Evolutionary conservation across 176 grass and related monocot species (phyloP).

Genomic region (Pharus latifolius): DNA sequence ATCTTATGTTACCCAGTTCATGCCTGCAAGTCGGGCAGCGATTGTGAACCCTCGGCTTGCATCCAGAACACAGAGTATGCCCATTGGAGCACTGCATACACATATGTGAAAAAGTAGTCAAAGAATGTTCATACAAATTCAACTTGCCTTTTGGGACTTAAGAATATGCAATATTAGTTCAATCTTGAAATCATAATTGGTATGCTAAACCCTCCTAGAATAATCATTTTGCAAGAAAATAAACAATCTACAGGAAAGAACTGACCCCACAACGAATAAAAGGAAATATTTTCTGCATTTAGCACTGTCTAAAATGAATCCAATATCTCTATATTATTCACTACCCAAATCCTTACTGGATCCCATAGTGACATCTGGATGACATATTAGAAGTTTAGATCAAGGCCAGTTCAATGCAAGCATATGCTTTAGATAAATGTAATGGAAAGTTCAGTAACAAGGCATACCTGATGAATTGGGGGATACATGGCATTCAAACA

Average conservation of each 20-base stretch:
- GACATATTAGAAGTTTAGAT: background rate
- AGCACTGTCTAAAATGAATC: background rate
- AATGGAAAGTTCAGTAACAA: slow-evolving; percentile 2
- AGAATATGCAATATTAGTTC: background rate
- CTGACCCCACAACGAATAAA: background rate
- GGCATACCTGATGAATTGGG: slow-evolving; percentile 90
- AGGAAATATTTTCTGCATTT: background rate
- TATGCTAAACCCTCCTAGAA: background rate
- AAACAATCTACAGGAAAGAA: background rate
- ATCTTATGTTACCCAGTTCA: slow-evolving; percentile 92
- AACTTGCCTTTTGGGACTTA: background rate
- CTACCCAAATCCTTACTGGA: background rate
- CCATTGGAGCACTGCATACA: slow-evolving; percentile 79
- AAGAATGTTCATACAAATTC: background rate
- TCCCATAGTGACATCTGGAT: background rate
- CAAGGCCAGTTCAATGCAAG: background rate
- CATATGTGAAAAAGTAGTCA: slow-evolving; percentile 3
- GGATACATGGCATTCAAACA: slow-evolving; percentile 97
- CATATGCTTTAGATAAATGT: background rate
- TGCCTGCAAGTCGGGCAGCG: slow-evolving; percentile 89
- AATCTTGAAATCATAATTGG: background rate
- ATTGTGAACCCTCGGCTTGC: slow-evolving; percentile 91
- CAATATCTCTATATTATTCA: background rate
- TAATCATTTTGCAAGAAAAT: background rate
- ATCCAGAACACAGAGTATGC: slow-evolving; percentile 85